Percentiles rank a stretch among this genome's conserved stretches.
Evolutionary conservation across 2,329 filamentous ascomycete genomes (phyloP).

Genomic region (Elsinoe batatas): DNA sequence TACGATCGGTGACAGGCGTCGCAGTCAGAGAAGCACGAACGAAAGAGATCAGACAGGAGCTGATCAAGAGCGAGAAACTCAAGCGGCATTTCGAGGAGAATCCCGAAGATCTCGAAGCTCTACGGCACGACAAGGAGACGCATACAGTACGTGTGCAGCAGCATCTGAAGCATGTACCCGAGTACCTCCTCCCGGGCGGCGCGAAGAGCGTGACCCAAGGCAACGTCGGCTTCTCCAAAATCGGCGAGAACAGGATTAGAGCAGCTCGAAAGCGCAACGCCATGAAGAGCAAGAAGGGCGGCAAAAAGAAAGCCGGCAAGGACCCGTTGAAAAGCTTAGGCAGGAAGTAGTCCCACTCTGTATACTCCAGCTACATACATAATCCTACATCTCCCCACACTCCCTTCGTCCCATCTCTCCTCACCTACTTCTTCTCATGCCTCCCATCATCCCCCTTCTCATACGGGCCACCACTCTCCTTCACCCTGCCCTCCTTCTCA

Average conservation of each 20-base stretch:
- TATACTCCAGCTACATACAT: not conserved
- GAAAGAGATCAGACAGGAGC: conserved; percentile 76
- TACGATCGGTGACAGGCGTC: conserved; percentile 80
- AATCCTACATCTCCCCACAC: not conserved
- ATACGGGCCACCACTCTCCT: conserved; percentile 31
- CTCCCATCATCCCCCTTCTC: conserved; percentile 28
- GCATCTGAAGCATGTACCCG: conserved; percentile 88
- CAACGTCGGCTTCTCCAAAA: conserved; percentile 51
- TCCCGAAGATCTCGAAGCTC: conserved; percentile 73
- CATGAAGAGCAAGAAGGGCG: conserved; percentile 32
- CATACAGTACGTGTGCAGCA: conserved; percentile 73
- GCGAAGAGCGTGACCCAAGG: conserved; percentile 56
- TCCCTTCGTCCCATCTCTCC: not conserved
- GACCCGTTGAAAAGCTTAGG: conserved; percentile 81
- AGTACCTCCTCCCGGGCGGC: conserved; percentile 76
- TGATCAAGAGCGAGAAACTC: conserved; percentile 88
- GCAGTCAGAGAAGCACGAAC: conserved; percentile 84
- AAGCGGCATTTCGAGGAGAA: conserved; percentile 97
- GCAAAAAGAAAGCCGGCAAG: conserved; percentile 51
- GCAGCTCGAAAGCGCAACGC: conserved; percentile 33
- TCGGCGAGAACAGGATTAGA: conserved; percentile 41
- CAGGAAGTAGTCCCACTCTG: conserved; percentile 22
- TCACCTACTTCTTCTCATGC: conserved; percentile 21
- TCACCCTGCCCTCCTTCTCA: conserved; percentile 46
- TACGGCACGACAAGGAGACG: conserved; percentile 83